Evolutionary conservation across 2,329 filamentous ascomycete species (phyloP).

Genomic region (Epichloe scottii): DNA sequence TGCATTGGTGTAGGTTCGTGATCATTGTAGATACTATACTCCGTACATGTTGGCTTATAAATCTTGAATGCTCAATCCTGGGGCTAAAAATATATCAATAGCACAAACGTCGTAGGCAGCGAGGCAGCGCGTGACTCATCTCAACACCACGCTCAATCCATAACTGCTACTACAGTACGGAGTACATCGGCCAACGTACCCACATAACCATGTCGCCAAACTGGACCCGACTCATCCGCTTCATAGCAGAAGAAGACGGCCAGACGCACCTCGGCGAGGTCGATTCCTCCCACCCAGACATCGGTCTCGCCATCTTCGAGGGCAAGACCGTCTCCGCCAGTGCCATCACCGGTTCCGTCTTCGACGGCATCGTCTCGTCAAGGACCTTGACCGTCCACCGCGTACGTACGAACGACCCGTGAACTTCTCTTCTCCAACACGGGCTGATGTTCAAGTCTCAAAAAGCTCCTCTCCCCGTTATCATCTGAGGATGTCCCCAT

Average conservation of each 20-base stretch:
- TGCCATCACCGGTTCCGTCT: neutral
- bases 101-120: conserved; percentile 10
- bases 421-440: no score
- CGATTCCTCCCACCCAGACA: conserved; percentile 16
- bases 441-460: no score
- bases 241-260: conserved; percentile 28
- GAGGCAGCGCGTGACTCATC: no score
- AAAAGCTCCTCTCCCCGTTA: conserved; percentile 22
- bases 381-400: neutral
- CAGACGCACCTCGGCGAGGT: conserved; percentile 27
- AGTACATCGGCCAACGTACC: no score
- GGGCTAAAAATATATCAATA: conserved; percentile 23
- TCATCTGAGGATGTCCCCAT: conserved; percentile 22
- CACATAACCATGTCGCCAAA: conserved; percentile 6
- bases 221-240: conserved; percentile 29
- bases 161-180: no score
- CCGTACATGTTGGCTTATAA: no score
- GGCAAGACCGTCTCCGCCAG: neutral
- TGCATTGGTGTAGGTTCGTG: no score
- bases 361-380: neutral
- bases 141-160: no score
- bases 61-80: no score
- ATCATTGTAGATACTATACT: no score
- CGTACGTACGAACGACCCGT: neutral
- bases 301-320: conserved; percentile 5